Conservation (phyloP, 164 flowering plant species). For the Magnolia officinalis region DNA sequence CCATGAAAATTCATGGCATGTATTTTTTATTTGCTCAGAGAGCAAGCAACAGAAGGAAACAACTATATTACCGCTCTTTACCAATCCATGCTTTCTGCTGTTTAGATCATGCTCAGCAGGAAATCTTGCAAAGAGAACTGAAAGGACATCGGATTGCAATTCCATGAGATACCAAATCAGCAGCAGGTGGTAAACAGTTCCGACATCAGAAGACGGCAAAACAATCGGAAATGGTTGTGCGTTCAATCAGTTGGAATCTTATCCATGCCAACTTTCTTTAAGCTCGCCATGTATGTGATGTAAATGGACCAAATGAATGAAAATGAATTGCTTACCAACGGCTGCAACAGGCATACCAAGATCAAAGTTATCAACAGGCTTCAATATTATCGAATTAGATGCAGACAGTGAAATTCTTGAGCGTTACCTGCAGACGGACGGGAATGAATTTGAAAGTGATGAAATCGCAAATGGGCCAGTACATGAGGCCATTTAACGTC, state of each 20-base stretch:
- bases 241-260: constrained; percentile 9
- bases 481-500: constrained; percentile 50
- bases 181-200: background rate
- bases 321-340: constrained; percentile 67
- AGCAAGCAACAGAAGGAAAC: background rate
- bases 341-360: constrained; percentile 39
- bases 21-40: background rate
- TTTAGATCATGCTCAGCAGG: background rate
- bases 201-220: background rate
- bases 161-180: background rate
- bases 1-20: background rate
- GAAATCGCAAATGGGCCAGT: constrained; percentile 88
- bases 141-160: background rate
- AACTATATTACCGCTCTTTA: background rate
- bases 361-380: background rate
- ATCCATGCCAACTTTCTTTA: constrained; percentile 38
- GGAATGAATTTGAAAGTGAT: constrained; percentile 69
- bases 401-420: background rate
- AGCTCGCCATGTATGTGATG: constrained; percentile 85
- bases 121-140: background rate
- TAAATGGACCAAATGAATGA: constrained; percentile 81
- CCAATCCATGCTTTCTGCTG: background rate
- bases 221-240: background rate
- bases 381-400: background rate
- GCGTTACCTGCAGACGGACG: constrained; percentile 71